Evolutionary conservation across 129 eudicot species (phyloP), one percentile per base, ranked within the genome.

Genomic region (Oenanthe sinensis): DNA sequence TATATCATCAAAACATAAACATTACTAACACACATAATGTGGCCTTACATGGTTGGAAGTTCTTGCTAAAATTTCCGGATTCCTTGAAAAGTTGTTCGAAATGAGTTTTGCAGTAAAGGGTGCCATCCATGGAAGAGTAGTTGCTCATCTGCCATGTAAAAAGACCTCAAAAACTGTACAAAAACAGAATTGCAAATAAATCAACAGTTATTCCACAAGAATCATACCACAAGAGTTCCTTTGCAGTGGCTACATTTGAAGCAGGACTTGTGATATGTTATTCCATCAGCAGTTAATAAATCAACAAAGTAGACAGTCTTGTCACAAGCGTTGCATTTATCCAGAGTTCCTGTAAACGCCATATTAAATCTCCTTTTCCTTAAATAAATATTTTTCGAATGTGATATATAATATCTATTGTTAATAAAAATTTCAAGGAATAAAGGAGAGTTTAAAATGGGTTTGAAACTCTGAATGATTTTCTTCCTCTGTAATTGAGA

Each of bases 81-180:
- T 65, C 71, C 40, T 65, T 65, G 71, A 65, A 65, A 12, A 65
- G 71, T 24, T 65, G 71, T 6, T 95, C 99, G 79, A 95, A 95
- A 81, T 95, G 99, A 83, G 96, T 60, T 80, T 87, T 95, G 92
- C 99, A 95, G 81, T 95, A 95, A 68, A 92, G 90, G 78, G 89
- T 87, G 79, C 99, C 99, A 88, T 95, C 99, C 99, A 95, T 95
- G 79, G 99, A 95, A 19, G 99, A 95, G 84, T 95, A 95, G 87
- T 95, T 95, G 91, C 96, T 90, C 99, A 95, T 95, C 99, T 95
- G 85, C 80, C 78, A 82, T 60, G 74, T 65, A 8, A 54, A 45
- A 52, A 10, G 26, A 20, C 36, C 24, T 76, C 71, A 3, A 4
- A n/a, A 76, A 36, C 19, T 28, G 10, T 26, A 43, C 42, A 58